Conservation (phyloP, 192 early-diverging fungal species). For the Coemansia sp. region DNA sequence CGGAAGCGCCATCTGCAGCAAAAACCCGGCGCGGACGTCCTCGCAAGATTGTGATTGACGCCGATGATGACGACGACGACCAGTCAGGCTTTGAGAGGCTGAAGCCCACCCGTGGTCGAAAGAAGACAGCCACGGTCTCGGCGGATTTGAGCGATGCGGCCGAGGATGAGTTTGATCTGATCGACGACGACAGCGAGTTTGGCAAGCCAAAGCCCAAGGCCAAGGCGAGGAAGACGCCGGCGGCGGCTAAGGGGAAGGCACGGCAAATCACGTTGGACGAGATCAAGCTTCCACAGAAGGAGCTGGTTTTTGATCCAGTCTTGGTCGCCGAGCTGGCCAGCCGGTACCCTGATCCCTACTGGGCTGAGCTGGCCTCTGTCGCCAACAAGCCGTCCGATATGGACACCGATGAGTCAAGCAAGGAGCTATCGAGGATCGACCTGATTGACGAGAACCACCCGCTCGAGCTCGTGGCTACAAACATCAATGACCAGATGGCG, state of each 20-base stretch:
- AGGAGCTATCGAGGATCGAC: conserved; percentile 23
- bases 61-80: conserved; percentile 4
- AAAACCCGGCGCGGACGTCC: conserved; percentile 43
- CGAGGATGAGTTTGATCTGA: conserved; percentile 10
- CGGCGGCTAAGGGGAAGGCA: conserved; percentile 31
- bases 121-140: conserved; percentile 10
- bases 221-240: conserved; percentile 11
- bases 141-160: neutral
- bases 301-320: conserved; percentile 52
- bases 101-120: conserved; percentile 37
- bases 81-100: conserved; percentile 19
- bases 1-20: conserved; percentile 6
- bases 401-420: neutral
- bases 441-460: conserved; percentile 68
- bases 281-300: conserved; percentile 17
- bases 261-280: conserved; percentile 47
- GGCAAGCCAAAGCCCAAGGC: conserved; percentile 7
- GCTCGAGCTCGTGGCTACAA: conserved; percentile 59
- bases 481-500: conserved; percentile 74
- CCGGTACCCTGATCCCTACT: conserved; percentile 54
- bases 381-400: neutral
- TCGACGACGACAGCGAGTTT: conserved; percentile 16
- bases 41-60: conserved; percentile 11
- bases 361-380: conserved; percentile 17
- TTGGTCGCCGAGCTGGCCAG: conserved; percentile 50